Conservation (phyloP, 352 stramenopile genomes). For the Pythium oligandrum region DNA sequence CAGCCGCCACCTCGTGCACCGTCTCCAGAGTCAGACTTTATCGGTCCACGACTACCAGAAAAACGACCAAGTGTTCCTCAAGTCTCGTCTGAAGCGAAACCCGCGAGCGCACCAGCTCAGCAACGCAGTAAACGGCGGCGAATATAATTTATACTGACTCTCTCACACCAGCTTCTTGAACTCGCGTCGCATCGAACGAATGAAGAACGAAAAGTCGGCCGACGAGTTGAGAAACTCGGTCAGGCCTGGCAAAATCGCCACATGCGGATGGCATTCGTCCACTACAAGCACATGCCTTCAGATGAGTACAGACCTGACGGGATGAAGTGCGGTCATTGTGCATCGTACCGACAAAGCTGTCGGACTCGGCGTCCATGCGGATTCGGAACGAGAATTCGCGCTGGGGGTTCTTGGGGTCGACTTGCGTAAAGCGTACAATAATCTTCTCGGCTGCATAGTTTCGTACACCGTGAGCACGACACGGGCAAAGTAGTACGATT, state of each 20-base stretch:
- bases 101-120: slow-evolving; percentile 8
- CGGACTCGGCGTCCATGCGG: slow-evolving; percentile 49
- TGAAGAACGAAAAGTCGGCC: slow-evolving; percentile 68
- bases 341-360: slow-evolving; percentile 51
- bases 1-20: no score
- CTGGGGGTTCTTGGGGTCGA: slow-evolving; percentile 45
- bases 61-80: slow-evolving; percentile 1
- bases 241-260: slow-evolving; percentile 41
- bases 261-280: slow-evolving; percentile 49
- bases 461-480: no score
- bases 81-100: slow-evolving; percentile 2
- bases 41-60: slow-evolving; percentile 36
- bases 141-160: slow-evolving; percentile 17
- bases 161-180: slow-evolving; percentile 64
- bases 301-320: no score
- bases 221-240: slow-evolving; percentile 57
- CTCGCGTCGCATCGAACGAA: slow-evolving; percentile 72
- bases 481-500: no score
- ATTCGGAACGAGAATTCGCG: slow-evolving; percentile 74
- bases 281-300: slow-evolving; percentile 24
- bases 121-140: slow-evolving; percentile 16
- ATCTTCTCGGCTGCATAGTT: slow-evolving; percentile 45
- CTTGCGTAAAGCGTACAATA: slow-evolving; percentile 62
- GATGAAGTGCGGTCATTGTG: no score
- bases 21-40: slow-evolving; percentile 20